Conservation (phyloP, 257 asterid genomes). For the Prunella vulgaris region DNA sequence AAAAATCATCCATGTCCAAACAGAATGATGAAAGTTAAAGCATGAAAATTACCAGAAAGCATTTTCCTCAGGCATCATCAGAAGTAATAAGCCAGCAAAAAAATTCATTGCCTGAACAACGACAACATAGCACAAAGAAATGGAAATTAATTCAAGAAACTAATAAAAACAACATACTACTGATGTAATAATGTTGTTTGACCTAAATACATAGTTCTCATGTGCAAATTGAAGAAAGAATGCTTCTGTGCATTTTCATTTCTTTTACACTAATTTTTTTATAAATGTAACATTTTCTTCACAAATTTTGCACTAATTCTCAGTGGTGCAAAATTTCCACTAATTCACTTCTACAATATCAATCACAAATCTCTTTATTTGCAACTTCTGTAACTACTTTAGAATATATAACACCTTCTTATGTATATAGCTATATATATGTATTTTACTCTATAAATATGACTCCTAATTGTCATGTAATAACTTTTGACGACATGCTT, state of each 20-base stretch:
- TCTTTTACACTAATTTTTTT: conserved; percentile 2
- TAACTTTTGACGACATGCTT: not conserved
- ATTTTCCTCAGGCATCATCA: conserved; percentile 97
- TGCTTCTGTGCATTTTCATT: not conserved
- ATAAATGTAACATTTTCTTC: not conserved
- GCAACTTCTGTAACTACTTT: not conserved
- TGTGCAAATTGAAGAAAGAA: conserved; percentile 7
- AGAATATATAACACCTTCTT: not conserved
- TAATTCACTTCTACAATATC: not conserved
- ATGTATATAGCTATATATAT: not conserved
- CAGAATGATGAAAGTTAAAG: conserved; percentile 17
- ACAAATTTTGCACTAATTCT: not conserved
- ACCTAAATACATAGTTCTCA: conserved; percentile 4
- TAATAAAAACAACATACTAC: not conserved
- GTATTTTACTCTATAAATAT: not conserved
- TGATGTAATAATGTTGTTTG: conserved; percentile 5
- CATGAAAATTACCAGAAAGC: conserved; percentile 80
- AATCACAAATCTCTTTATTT: not conserved
- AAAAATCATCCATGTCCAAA: conserved; percentile 16
- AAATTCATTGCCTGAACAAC: conserved; percentile 86
- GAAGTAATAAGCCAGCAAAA: conserved; percentile 87
- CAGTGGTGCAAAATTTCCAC: too few species aligned
- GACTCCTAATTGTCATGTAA: not conserved
- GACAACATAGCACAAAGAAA: conserved; percentile 15
- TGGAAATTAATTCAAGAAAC: conserved; percentile 1